Evolutionary conservation across 2,329 filamentous ascomycete species (phyloP).

Genomic region (Ilyonectria mors-panacis): DNA sequence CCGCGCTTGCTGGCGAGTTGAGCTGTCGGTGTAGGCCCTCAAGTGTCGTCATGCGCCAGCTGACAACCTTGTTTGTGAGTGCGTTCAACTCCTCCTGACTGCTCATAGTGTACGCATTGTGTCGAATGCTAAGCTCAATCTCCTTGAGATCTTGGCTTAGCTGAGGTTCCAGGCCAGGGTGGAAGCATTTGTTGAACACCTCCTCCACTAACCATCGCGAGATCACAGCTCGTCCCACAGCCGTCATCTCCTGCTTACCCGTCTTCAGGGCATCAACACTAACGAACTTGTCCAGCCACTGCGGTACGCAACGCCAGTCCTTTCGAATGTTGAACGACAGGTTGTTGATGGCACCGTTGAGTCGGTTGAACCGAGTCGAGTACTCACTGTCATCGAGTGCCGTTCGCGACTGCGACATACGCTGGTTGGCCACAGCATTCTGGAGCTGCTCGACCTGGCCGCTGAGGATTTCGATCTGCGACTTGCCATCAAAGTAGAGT

Average conservation of each 20-base stretch:
- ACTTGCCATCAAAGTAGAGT: conserved; percentile 96
- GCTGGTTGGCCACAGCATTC: conserved; percentile 97
- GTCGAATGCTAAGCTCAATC: conserved; percentile 90
- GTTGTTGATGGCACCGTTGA: conserved; percentile 95
- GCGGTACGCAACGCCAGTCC: conserved; percentile 87
- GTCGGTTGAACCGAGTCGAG: conserved; percentile 85
- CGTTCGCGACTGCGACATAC: conserved; percentile 93
- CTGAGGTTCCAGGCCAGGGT: conserved; percentile 84
- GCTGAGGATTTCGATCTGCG: conserved; percentile 90
- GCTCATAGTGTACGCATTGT: conserved; percentile 79
- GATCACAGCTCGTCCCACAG: conserved; percentile 90
- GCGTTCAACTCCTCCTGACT: conserved; percentile 93
- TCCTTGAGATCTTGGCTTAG: conserved; percentile 86
- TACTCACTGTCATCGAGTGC: conserved; percentile 98
- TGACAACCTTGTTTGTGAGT: conserved; percentile 87
- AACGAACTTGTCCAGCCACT: conserved; percentile 84
- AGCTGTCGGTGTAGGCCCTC: conserved; percentile 87
- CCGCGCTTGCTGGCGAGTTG: conserved; percentile 73
- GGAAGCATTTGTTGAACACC: conserved; percentile 92
- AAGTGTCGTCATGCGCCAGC: conserved; percentile 93
- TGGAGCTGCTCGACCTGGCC: conserved; percentile 94
- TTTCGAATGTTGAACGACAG: conserved; percentile 97
- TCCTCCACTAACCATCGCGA: conserved; percentile 92
- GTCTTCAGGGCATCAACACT: conserved; percentile 88
- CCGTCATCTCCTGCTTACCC: conserved; percentile 98